A percentile compares a stretch with the other conserved stretches of the same genome.
phyloP scores from a whole-genome alignment of 345 rosid genomes.

The Isatis tinctoria region DNA sequence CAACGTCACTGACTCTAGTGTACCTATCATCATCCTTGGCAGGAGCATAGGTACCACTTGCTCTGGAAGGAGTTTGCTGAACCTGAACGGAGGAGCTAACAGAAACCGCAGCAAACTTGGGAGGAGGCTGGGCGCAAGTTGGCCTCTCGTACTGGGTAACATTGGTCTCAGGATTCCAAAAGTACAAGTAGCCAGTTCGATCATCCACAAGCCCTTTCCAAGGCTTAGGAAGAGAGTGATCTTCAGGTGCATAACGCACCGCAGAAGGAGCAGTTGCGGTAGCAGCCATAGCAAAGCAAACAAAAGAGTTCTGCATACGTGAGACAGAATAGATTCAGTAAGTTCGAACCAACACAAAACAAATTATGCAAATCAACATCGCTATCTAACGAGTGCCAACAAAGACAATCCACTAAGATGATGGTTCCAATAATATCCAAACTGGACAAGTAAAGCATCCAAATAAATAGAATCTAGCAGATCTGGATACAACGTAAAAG shows the following conservation, averaged over 20 bases:
- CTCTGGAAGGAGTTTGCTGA: slow-evolving; percentile 42
- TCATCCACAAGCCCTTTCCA: slow-evolving; percentile 98
- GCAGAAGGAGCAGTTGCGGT: slow-evolving; percentile 52
- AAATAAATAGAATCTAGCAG: not conserved
- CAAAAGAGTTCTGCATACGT: not conserved
- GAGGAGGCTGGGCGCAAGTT: slow-evolving; percentile 15
- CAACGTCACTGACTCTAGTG: slow-evolving; percentile 34
- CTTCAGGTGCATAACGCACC: slow-evolving; percentile 79
- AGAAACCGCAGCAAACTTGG: slow-evolving; percentile 41
- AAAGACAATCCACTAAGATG: too few relatives aligned
- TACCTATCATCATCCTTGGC: slow-evolving; percentile 49
- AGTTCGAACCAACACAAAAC: not conserved
- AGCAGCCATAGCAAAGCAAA: slow-evolving; percentile 51
- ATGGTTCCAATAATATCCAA: too few relatives aligned
- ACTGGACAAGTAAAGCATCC: not conserved
- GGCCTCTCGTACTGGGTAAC: slow-evolving; percentile 95
- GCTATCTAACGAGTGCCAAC: too few relatives aligned
- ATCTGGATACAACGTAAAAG: not conserved
- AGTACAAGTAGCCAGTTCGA: slow-evolving; percentile 82
- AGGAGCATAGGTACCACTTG: slow-evolving; percentile 38
- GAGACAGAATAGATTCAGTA: not conserved
- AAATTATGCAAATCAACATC: too few relatives aligned
- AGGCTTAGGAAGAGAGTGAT: slow-evolving; percentile 91
- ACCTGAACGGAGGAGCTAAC: slow-evolving; percentile 66
- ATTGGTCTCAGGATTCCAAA: slow-evolving; percentile 96